phyloP scores from a whole-genome alignment of 257 asterid genomes.

The Jacaranda mimosifolia region DNA sequence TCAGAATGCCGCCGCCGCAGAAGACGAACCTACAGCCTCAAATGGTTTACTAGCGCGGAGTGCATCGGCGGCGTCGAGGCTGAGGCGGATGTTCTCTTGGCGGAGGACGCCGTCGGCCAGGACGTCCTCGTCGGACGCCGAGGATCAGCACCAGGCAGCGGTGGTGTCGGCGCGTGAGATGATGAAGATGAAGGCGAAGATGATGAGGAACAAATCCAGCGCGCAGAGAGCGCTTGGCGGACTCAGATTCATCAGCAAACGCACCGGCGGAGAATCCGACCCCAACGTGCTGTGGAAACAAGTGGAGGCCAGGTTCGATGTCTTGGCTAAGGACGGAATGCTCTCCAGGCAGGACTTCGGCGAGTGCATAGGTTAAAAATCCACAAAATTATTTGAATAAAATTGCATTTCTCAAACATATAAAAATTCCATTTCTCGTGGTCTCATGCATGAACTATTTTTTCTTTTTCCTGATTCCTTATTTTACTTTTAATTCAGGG shows the following conservation, averaged over 20 bases:
- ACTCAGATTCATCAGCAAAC: slow-evolving; percentile 77
- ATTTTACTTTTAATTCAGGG: slow-evolving; percentile 44
- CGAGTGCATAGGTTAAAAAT: slow-evolving; percentile 79
- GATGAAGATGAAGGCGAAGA: slow-evolving; percentile 71
- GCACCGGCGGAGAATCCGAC: slow-evolving; percentile 55
- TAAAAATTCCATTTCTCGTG: neutral
- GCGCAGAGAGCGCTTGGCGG: slow-evolving; percentile 93
- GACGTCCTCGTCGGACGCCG: slow-evolving; percentile 48
- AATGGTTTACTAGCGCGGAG: slow-evolving; percentile 54
- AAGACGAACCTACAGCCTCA: slow-evolving; percentile 14
- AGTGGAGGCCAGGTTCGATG: slow-evolving; percentile 76
- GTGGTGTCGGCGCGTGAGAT: slow-evolving; percentile 64
- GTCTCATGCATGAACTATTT: slow-evolving; percentile 19
- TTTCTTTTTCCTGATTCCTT: neutral
- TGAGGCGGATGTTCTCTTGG: slow-evolving; percentile 77
- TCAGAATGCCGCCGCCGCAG: slow-evolving; percentile 20
- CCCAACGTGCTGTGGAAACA: slow-evolving; percentile 61
- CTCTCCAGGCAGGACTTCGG: slow-evolving; percentile 86
- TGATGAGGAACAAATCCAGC: slow-evolving; percentile 74
- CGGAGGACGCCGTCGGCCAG: slow-evolving; percentile 43
- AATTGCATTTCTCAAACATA: neutral
- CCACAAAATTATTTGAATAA: neutral
- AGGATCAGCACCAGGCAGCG: slow-evolving; percentile 47
- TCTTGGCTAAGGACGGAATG: slow-evolving; percentile 66
- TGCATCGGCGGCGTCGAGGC: slow-evolving; percentile 63